phyloP scores from a whole-genome alignment of 2,329 filamentous ascomycete genomes.

The Trichoderma sp. region DNA sequence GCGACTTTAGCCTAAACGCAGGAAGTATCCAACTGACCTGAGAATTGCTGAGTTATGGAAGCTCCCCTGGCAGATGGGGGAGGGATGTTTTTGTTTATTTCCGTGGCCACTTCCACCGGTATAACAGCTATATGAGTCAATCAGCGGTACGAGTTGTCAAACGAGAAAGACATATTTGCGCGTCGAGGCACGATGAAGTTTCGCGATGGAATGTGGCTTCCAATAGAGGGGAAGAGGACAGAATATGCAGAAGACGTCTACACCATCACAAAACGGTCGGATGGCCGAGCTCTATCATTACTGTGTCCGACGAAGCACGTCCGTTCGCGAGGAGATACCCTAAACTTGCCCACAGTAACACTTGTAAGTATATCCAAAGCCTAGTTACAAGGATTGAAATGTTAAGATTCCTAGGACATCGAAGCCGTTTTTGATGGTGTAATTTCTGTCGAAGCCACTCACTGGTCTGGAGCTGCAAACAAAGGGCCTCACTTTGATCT shows the following conservation, averaged over 20 bases:
- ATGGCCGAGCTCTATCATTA: conserved; percentile 47
- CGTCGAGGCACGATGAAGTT: conserved; percentile 30
- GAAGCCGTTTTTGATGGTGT: conserved; percentile 39
- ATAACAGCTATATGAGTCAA: not conserved
- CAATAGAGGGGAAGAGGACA: conserved; percentile 56
- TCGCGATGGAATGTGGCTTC: conserved; percentile 56
- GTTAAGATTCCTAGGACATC: conserved; percentile 23
- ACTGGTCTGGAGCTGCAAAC: conserved; percentile 38
- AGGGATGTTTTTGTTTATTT: not conserved
- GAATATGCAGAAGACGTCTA: conserved; percentile 66
- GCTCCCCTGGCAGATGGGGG: not conserved
- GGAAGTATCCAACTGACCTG: not conserved
- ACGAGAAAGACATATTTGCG: not conserved
- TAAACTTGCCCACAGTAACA: conserved; percentile 54
- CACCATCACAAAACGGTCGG: conserved; percentile 43
- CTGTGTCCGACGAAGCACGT: conserved; percentile 56
- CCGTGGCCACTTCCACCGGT: not conserved
- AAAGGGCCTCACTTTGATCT: conserved; percentile 40
- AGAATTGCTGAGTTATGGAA: not conserved
- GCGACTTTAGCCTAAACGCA: conserved; percentile 4
- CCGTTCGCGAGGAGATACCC: conserved; percentile 49
- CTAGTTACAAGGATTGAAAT: not conserved
- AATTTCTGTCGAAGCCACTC: conserved; percentile 39
- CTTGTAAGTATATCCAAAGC: conserved; percentile 21
- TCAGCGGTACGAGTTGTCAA: not conserved